These are phyloP conservation scores for Prunus dulcis DNA, from an alignment of 306 rosid genomes.

Conservation along the genomic window DNA sequence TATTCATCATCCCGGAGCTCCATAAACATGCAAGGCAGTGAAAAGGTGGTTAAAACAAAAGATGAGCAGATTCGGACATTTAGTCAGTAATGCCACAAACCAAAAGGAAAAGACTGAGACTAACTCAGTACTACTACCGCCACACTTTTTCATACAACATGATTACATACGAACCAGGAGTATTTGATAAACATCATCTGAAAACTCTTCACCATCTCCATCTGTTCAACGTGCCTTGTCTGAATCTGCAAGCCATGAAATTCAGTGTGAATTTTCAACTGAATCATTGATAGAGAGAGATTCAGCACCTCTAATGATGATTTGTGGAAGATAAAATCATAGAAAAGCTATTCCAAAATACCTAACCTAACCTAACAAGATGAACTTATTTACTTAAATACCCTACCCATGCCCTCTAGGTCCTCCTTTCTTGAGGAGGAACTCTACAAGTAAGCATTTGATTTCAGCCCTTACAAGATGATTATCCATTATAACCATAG, in stretches of 20 bases:
- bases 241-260: constrained; percentile 17
- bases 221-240: constrained; percentile 8
- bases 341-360: background rate
- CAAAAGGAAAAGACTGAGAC: background rate
- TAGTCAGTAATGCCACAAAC: background rate
- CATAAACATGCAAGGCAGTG: constrained; percentile 6
- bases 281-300: background rate
- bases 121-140: background rate
- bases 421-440: background rate
- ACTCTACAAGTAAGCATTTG: background rate
- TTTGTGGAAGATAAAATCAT: background rate
- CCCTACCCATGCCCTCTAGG: background rate
- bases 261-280: background rate
- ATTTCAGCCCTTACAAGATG: background rate
- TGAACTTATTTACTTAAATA: background rate
- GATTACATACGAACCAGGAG: constrained; percentile 5
- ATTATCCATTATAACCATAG: background rate
- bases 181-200: constrained; percentile 8
- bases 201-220: constrained; percentile 2
- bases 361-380: background rate
- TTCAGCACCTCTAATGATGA: background rate
- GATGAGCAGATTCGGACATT: background rate
- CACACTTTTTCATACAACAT: constrained; percentile 7
- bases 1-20: constrained; percentile 1
- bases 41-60: constrained; percentile 1